Base-by-base conservation (phyloP, 306 rosid genomes). In the Lathyrus sativus region DNA sequence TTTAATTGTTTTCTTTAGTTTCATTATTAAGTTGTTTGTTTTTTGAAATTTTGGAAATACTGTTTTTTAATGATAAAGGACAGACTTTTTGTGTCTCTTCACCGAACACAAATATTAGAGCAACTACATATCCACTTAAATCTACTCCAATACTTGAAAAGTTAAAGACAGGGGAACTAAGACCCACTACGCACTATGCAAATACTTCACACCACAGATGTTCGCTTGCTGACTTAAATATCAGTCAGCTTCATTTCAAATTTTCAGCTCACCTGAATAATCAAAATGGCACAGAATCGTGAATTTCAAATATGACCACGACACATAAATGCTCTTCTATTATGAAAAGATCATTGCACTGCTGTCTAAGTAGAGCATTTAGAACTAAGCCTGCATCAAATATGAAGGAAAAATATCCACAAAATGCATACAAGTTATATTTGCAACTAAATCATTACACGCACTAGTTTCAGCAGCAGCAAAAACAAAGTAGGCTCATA, bases 391-490 rank as follows among this genome's bases (percentile, higher is more conserved):
- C 49, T 29, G 45, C 39, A 66, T 59, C 65, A 24, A 15, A 56
- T 57, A 72, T 22, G 29, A 42, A 33, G 9, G 9, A 33, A 35
- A 19, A 67, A 26, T 50, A 46, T 42, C 39, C 49, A 49, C 4
- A 24, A 72, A 72, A 72, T 55, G 63, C 65, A 70, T 13, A 38
- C 14, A 65, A 66, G 35, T 26, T 65, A 65, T 58, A 60, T 44
- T 60, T 14, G 62, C 24, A 72, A 62, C 46, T 67, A 76, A 48
- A 79, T 71, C 75, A 79, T 65, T 55, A 82, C 82, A 75, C 41
- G 72, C 53, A 70, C 67, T 37, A 63, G 49, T 55, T 78, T 64
- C 80, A 56, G 73, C 35, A 71, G 61, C 49, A 54, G 15, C 48
- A 65, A 66, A 49, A 66, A 62, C 74, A 42, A 12, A 24, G 69